Evolutionary conservation across 2,329 filamentous ascomycete species (phyloP), one percentile per base, ranked within the genome.

Genomic region (Phyllosticta citrichinensis): DNA sequence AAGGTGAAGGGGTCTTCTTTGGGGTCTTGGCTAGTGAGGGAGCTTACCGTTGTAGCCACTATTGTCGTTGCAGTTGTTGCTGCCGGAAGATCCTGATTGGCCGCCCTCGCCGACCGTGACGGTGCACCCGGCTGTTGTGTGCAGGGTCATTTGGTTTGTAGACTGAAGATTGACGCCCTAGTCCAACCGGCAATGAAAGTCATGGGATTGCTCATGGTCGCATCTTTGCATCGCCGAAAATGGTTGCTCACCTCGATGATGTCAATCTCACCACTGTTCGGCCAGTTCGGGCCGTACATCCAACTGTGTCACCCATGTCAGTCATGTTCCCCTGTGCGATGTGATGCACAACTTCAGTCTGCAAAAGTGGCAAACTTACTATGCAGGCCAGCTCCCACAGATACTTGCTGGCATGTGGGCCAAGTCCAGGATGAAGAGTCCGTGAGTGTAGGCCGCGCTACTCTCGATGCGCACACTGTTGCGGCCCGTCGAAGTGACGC

Each of bases 261-360:
- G 52, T 66, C 66, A 70, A 71, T 68, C 62, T 76, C 74, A 30
- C 74, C 74, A 58, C 69, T 68, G 56, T 69, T 70, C 5, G 74
- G 74, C 74, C 74, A 76, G 62, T 73, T 71, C 4, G 70, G 71
- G 1, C 74, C 73, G 24, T 74, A 65, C 67, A 73, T 71, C 73
- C 73, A 74, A 62, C 71, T 72, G 52, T 52, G n/a, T 10, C 25
- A 27, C 19, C 30, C 47, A 52, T 20, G 20, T 55, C 52, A 20
- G 53, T 14, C 17, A 17, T n/a, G 27, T 14, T 27, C 20, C 25
- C 6, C 2, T 19, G 12, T 50, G 11, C 14, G n/a, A 59, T n/a
- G 14, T 55, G 8, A 20, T 27, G 11, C n/a, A 2, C 19, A 50
- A 50, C 22, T n/a, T 12, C 22, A 52, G 30, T 52, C 47, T 20